phyloP scores from a whole-genome alignment of 2,329 filamentous ascomycete genomes.

The Aspergillus ochraceus region DNA sequence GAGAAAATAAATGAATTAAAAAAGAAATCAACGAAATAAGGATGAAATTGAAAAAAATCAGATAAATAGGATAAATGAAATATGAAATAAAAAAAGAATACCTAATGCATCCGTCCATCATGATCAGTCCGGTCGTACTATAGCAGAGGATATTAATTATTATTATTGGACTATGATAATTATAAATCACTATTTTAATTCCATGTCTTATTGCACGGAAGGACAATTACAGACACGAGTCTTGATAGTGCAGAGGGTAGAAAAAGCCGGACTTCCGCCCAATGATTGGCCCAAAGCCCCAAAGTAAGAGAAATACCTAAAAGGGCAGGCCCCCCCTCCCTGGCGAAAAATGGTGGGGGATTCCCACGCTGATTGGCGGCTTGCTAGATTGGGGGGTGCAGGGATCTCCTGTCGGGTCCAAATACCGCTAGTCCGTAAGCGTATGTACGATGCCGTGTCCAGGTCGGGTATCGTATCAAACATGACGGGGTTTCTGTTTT shows the following conservation, averaged over 20 bases:
- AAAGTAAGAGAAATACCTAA: slow-evolving; percentile 13
- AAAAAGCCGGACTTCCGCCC: slow-evolving; percentile 17
- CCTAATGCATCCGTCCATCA: slow-evolving; percentile 6
- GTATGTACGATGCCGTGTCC: slow-evolving; percentile 13
- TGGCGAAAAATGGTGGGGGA: slow-evolving; percentile 23
- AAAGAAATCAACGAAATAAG: not conserved
- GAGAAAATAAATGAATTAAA: not conserved
- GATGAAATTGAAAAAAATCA: not conserved
- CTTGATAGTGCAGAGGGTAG: slow-evolving; percentile 16
- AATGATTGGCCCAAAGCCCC: slow-evolving; percentile 16
- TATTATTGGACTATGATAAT: not conserved
- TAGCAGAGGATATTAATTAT: not conserved
- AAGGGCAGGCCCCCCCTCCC: not conserved
- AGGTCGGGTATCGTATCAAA: slow-evolving; percentile 18
- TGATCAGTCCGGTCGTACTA: not conserved
- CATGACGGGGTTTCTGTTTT: slow-evolving; percentile 4
- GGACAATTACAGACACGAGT: slow-evolving; percentile 9
- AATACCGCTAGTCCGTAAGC: slow-evolving; percentile 18
- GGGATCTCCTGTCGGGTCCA: slow-evolving; percentile 24
- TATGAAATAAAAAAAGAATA: not conserved
- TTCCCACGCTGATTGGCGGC: slow-evolving; percentile 30
- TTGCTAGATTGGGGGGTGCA: slow-evolving; percentile 28
- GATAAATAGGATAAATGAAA: not conserved
- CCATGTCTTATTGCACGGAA: not conserved
- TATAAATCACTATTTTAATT: not conserved